Base-by-base conservation (phyloP, 306 rosid genomes). In the Quillaja saponaria region DNA sequence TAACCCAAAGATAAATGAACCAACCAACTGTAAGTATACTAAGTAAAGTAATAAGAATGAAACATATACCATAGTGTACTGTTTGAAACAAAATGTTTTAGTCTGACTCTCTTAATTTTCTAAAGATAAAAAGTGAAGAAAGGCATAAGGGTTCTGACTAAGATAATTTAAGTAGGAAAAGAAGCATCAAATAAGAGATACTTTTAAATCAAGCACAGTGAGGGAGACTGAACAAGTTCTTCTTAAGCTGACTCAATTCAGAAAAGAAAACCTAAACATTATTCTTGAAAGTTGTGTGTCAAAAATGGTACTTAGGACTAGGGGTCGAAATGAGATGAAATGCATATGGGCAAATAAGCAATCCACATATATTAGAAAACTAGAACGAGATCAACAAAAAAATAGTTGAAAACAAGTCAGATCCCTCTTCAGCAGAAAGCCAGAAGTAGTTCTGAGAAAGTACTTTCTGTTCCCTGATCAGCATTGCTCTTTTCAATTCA, bases 1-100 rank as follows among this genome's bases (percentile, higher is more conserved):
- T 74, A 75, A 67, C 33, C 52, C 60, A 74, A 61, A 11, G 61
- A 70, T 47, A 46, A 76, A 55, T 20, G 11, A 58, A n/a, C n/a
- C n/a, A n/a, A n/a, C n/a, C n/a, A n/a, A n/a, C n/a, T n/a, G n/a
- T n/a, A n/a, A n/a, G n/a, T n/a, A n/a, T n/a, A n/a, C n/a, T n/a
- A n/a, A n/a, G n/a, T n/a, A n/a, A n/a, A n/a, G n/a, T n/a, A n/a
- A n/a, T n/a, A n/a, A n/a, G n/a, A n/a, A n/a, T n/a, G n/a, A n/a
- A n/a, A n/a, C n/a, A n/a, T n/a, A 52, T 39, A 2, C 51, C 59
- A 71, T 34, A 34, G 15, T 52, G 18, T 25, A 39, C 11, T 8
- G 10, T 8, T 13, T n/a, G 15, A 45, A 3, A 67, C n/a, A 3
- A 41, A 28, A 58, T 19, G 50, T 20, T 13, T n/a, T n/a, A n/a